Percentiles rank a stretch among this genome's conserved stretches.
These are phyloP conservation scores for Camellia sinensis DNA, from an alignment of 148 eudicot genomes.

Conservation along the genomic window DNA sequence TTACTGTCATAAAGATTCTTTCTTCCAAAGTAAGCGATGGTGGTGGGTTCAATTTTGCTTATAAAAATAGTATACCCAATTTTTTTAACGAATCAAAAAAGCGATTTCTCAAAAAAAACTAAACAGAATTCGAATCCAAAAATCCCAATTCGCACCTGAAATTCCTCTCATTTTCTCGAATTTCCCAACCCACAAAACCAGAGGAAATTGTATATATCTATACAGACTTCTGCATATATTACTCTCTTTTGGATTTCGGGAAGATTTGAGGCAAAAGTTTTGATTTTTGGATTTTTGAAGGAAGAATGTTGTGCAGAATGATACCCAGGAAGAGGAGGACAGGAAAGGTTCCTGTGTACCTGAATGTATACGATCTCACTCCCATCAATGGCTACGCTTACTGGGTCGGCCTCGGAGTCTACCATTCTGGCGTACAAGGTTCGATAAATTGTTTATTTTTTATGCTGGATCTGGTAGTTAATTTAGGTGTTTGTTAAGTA, in stretches of 20 bases:
- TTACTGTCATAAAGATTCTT: too few species aligned
- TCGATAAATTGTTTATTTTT: neutral
- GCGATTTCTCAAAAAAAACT: neutral
- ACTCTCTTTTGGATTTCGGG: neutral
- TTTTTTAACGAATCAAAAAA: neutral
- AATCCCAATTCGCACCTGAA: conserved; percentile 6
- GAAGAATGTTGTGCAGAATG: conserved; percentile 58
- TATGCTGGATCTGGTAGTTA: neutral
- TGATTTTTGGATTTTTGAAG: neutral
- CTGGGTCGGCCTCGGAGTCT: conserved; percentile 73
- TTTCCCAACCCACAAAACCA: neutral
- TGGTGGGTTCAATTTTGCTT: too few species aligned
- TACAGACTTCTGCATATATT: neutral
- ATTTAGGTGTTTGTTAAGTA: neutral
- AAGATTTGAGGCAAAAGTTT: neutral
- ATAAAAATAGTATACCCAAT: too few species aligned
- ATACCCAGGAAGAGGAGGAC: conserved; percentile 56
- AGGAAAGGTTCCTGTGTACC: conserved; percentile 69
- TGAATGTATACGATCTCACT: conserved; percentile 85
- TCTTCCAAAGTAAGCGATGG: too few species aligned
- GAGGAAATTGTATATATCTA: neutral
- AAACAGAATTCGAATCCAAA: neutral
- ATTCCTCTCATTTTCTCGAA: conserved; percentile 34
- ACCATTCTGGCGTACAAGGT: conserved; percentile 95
- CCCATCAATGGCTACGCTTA: conserved; percentile 50